Percentiles rank a stretch among this genome's conserved stretches.
Evolutionary conservation across 2,329 filamentous ascomycete species (phyloP).

Genomic region (Hypoxylon sp.): DNA sequence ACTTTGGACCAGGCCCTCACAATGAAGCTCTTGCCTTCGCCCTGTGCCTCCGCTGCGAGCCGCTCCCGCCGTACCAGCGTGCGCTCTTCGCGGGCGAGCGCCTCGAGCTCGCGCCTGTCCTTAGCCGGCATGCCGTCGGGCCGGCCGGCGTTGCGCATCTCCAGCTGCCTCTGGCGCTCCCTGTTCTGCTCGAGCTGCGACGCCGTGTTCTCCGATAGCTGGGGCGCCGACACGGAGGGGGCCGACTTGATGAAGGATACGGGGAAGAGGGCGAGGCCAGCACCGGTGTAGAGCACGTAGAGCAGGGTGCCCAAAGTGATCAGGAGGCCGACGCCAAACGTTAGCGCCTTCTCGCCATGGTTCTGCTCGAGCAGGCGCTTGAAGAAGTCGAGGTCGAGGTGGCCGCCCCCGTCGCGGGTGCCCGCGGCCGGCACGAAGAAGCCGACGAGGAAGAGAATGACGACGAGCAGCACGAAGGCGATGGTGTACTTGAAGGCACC

Average conservation of each 20-base stretch:
- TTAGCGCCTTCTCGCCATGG: constrained; percentile 89
- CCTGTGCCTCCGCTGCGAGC: constrained; percentile 81
- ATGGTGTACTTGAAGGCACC: constrained; percentile 92
- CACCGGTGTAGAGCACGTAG: constrained; percentile 87
- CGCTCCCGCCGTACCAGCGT: constrained; percentile 90
- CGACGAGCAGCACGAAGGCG: constrained; percentile 79
- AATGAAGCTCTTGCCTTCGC: constrained; percentile 77
- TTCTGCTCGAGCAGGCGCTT: constrained; percentile 83
- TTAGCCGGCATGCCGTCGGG: constrained; percentile 79
- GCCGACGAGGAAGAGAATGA: constrained; percentile 87
- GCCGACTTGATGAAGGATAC: constrained; percentile 92
- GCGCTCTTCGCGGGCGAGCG: constrained; percentile 86
- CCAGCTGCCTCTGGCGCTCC: constrained; percentile 90
- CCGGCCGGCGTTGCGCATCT: constrained; percentile 81
- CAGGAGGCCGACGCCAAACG: constrained; percentile 87
- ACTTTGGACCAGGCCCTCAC: constrained; percentile 80
- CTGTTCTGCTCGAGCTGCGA: constrained; percentile 86
- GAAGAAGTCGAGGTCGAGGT: constrained; percentile 90
- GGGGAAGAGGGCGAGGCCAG: constrained; percentile 87
- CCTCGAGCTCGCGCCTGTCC: constrained; percentile 87
- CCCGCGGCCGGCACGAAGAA: constrained; percentile 90
- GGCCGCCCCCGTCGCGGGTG: constrained; percentile 67
- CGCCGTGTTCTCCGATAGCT: constrained; percentile 77
- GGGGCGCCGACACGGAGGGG: constrained; percentile 82
- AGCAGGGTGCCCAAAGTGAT: constrained; percentile 86